Evolutionary conservation across 1,139 yeast species (phyloP).

Genomic region (Nadsonia starkeyi-henricii): DNA sequence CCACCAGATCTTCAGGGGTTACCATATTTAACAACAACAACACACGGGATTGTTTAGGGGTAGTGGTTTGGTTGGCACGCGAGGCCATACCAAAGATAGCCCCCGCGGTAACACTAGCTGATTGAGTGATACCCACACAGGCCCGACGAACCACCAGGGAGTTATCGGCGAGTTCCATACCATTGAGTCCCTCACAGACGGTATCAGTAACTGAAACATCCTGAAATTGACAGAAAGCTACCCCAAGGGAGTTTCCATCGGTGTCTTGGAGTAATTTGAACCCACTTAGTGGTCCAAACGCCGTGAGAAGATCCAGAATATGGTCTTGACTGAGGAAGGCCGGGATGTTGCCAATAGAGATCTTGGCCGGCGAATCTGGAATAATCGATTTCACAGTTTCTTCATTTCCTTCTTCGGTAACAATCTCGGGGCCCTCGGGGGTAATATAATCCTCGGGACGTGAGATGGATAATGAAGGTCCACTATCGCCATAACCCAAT

Average conservation of each 20-base stretch:
- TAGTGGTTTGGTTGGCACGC: conserved; percentile 8
- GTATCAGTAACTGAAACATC: conserved; percentile 17
- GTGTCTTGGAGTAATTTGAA: conserved; percentile 25
- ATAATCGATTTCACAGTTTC: conserved; percentile 19
- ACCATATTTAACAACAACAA: conserved; percentile 54
- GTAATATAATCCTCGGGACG: conserved; percentile 58
- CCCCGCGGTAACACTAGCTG: conserved; percentile 15
- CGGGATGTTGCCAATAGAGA: conserved; percentile 31
- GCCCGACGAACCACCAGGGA: conserved; percentile 23
- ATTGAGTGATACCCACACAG: conserved; percentile 22
- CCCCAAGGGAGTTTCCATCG: conserved; percentile 28
- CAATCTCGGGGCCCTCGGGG: conserved; percentile 12
- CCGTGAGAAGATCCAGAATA: conserved; percentile 24
- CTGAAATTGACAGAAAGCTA: conserved; percentile 31
- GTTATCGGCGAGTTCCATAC: conserved; percentile 22
- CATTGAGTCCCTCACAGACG: conserved; percentile 20
- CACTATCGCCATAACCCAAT: conserved; percentile 7
- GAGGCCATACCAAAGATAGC: conserved; percentile 15
- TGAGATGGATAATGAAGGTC: conserved; percentile 22
- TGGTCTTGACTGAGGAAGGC: conserved; percentile 25
- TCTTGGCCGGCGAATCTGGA: conserved; percentile 16
- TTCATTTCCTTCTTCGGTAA: not conserved
- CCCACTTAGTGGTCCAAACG: conserved; percentile 26
- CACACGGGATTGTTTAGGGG: conserved; percentile 30
- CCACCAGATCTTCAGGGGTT: conserved; percentile 47